Base-by-base conservation (phyloP, 1,139 yeast species). In the Debaryomycetaceae sp. region DNA sequence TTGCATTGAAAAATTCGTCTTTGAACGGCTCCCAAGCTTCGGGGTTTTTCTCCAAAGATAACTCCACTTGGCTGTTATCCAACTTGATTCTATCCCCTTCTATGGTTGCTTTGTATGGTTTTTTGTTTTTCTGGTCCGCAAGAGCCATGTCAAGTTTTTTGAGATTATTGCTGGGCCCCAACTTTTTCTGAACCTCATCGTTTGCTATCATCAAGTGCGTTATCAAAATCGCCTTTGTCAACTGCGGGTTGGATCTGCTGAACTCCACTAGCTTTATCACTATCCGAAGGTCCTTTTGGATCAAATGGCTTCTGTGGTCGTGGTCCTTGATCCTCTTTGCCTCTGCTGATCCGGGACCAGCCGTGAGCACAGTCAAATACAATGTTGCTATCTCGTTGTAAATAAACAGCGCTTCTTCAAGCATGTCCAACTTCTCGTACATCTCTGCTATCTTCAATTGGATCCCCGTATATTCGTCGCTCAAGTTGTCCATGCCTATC, bases 401-500 rank as follows among this genome's bases (percentile, higher is more conserved):
- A 26, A 84, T 59, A 50, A 73, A 70, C 28, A 78, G 69, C 0
- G 95, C 94, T 42, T 83, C 87, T 15, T 76, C 75, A 32, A 59
- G 47, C 79, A 78, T 72, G 28, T 70, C 70, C 47, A 86, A 62
- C 37, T 82, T 66, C 55, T 86, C 94, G 57, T 81, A 87, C 88
- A 88, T 85, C 55, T 89, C 96, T 3, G 86, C 95, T 33, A 87
- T 70, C 55, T 89, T 87, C 56, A 91, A 68, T 54, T 88, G 95
- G 43, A 91, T 77, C 0, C 96, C 96, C 0, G 97, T 89, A 54
- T 63, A 64, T 41, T 64, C 70, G 44, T 64, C 70, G 29, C 52
- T 43, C 28, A 86, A 53, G 14, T 72, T 73, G 45, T 78, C 78
- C 64, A 87, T 58, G 0, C 61, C 64, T 35, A 73, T 59, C 28